Conservation (phyloP, 1,284 basidiomycete genomes). For the Pyrrhoderma lamaoense region DNA sequence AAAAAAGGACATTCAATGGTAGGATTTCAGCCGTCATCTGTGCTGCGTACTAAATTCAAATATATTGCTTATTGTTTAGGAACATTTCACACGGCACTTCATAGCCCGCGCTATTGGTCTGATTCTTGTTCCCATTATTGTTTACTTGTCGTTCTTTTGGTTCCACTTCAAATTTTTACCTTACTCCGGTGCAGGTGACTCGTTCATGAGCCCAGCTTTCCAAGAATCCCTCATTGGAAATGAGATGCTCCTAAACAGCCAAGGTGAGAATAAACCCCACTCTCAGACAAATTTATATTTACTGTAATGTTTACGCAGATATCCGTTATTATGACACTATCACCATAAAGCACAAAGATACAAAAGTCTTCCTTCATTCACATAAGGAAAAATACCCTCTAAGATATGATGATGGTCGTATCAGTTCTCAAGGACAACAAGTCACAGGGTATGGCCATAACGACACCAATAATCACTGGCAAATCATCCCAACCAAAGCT, state of each 20-base stretch:
- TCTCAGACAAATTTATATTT: not conserved
- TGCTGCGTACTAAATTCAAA: slow-evolving; percentile 10
- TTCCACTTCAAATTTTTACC: slow-evolving; percentile 89
- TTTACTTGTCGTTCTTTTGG: slow-evolving; percentile 97
- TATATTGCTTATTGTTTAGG: slow-evolving; percentile 49
- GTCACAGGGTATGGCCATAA: slow-evolving; percentile 96
- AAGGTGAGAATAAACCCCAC: slow-evolving; percentile 50
- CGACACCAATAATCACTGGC: slow-evolving; percentile 95
- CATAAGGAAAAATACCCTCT: slow-evolving; percentile 87
- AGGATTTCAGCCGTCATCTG: too few species aligned
- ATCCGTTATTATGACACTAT: slow-evolving; percentile 90
- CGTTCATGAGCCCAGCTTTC: slow-evolving; percentile 97
- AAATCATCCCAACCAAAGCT: slow-evolving; percentile 88
- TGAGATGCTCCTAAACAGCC: slow-evolving; percentile 83
- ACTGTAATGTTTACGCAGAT: slow-evolving; percentile 43
- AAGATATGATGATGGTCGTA: slow-evolving; percentile 92
- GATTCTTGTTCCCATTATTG: slow-evolving; percentile 78
- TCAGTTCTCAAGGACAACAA: slow-evolving; percentile 96
- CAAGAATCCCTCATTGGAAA: slow-evolving; percentile 94
- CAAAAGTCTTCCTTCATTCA: slow-evolving; percentile 91
- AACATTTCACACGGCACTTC: slow-evolving; percentile 89
- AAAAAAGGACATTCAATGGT: slow-evolving; percentile 82
- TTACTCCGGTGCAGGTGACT: slow-evolving; percentile 89
- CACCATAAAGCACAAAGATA: slow-evolving; percentile 86
- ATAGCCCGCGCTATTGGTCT: slow-evolving; percentile 80